Conservation (phyloP, 2,329 filamentous ascomycete species). For the Diaporthe batatas region DNA sequence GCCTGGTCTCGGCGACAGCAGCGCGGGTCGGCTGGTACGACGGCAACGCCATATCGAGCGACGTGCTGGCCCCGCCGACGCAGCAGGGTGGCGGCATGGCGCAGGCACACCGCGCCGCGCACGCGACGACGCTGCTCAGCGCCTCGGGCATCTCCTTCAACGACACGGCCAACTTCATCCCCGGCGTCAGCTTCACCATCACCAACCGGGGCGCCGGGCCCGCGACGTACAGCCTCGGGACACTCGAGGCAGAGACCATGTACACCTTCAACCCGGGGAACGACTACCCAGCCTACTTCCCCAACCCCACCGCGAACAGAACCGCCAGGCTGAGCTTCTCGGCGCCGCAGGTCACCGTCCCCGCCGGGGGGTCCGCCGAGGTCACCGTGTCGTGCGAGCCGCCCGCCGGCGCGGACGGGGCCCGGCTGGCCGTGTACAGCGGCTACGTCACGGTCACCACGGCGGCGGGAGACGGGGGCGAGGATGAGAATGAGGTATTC, state of each 20-base stretch:
- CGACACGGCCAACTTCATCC: conserved; percentile 6
- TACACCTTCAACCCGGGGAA: conserved; percentile 10
- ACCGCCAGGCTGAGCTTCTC: conserved; percentile 6
- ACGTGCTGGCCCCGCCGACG: conserved; percentile 4
- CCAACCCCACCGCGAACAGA: neutral
- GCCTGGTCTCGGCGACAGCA: conserved; percentile 10
- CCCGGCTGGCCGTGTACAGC: conserved; percentile 1
- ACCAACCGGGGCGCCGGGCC: neutral
- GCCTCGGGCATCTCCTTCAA: conserved; percentile 21
- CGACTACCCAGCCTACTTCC: neutral
- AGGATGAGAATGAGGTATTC: neutral
- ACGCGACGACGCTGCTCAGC: conserved; percentile 15
- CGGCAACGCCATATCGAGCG: neutral
- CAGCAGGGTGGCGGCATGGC: conserved; percentile 4
- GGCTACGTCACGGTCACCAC: conserved; percentile 4
- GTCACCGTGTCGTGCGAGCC: conserved; percentile 5
- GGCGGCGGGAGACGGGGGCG: too few species aligned
- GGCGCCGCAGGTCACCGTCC: neutral
- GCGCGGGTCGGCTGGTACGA: conserved; percentile 6
- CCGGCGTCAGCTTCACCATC: neutral
- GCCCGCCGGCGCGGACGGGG: neutral
- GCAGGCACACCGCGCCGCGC: conserved; percentile 8
- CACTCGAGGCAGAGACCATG: conserved; percentile 9
- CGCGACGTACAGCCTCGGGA: conserved; percentile 14
- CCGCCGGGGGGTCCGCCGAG: neutral